These are phyloP conservation scores for Saccharomycopsis lassenensis DNA, from an alignment of 805 yeast genomes.

Conservation along the genomic window DNA sequence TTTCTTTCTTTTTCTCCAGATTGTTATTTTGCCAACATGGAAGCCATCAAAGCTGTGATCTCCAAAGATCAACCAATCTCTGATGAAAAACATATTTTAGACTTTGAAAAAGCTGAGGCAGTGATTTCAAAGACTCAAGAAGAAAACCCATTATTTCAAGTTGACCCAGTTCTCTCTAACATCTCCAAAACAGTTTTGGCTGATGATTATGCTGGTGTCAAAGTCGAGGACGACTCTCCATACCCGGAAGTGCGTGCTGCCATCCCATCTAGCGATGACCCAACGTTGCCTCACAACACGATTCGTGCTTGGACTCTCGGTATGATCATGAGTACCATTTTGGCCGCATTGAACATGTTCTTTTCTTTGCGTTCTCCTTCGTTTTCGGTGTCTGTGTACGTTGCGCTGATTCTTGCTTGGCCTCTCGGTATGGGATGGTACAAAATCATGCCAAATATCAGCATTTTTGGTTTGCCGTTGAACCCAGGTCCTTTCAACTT, in stretches of 20 bases:
- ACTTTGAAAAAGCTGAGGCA: slow-evolving; percentile 4
- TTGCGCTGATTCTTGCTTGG: slow-evolving; percentile 41
- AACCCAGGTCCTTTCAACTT: slow-evolving; percentile 52
- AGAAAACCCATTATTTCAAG: slow-evolving; percentile 1
- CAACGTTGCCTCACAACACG: slow-evolving; percentile 36
- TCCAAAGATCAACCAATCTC: slow-evolving; percentile 1
- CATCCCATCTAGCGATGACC: slow-evolving; percentile 42
- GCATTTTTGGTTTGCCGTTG: slow-evolving; percentile 24
- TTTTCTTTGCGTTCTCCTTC: slow-evolving; percentile 43
- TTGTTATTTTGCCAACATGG: slow-evolving; percentile 1
- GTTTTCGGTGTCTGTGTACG: slow-evolving; percentile 36
- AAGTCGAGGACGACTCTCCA: slow-evolving; percentile 27
- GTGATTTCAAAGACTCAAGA: background rate
- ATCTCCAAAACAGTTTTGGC: slow-evolving; percentile 9
- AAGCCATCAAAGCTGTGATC: slow-evolving; percentile 1
- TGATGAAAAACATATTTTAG: slow-evolving; percentile 4
- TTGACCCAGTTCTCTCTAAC: slow-evolving; percentile 9
- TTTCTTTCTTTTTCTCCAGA: background rate
- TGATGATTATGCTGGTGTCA: slow-evolving; percentile 29
- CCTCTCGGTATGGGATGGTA: slow-evolving; percentile 37
- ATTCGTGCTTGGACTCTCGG: slow-evolving; percentile 45
- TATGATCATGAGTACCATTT: slow-evolving; percentile 37
- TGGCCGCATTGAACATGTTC: slow-evolving; percentile 45
- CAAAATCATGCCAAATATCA: slow-evolving; percentile 22
- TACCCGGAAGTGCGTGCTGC: slow-evolving; percentile 51